phyloP scores from a whole-genome alignment of 2,329 filamentous ascomycete genomes.

The Ascochyta rabiei region DNA sequence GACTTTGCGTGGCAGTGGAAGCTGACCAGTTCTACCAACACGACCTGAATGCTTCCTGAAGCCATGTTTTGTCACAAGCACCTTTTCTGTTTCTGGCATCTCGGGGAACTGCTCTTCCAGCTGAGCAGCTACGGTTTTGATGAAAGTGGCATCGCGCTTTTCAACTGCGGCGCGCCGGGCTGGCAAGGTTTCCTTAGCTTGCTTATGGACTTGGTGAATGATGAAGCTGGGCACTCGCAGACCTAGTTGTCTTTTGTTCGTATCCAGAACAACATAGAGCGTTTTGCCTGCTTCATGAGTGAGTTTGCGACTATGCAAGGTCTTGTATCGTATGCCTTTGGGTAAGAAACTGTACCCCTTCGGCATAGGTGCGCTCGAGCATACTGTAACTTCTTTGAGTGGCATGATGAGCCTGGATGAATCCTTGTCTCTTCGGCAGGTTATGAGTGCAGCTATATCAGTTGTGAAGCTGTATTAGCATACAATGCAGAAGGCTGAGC shows the following conservation, averaged over 20 bases:
- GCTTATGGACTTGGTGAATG: conserved; percentile 45
- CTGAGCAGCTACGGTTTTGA: conserved; percentile 34
- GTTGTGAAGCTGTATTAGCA: neutral
- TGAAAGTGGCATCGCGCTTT: conserved; percentile 30
- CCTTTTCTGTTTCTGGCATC: conserved; percentile 47
- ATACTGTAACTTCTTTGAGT: conserved; percentile 29
- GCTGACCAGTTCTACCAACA: conserved; percentile 54
- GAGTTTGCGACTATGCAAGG: conserved; percentile 40
- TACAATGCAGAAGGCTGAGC: neutral
- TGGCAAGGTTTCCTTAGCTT: conserved; percentile 49
- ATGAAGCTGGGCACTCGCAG: conserved; percentile 52
- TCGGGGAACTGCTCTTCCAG: conserved; percentile 50
- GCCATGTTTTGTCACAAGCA: conserved; percentile 49
- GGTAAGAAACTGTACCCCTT: conserved; percentile 43
- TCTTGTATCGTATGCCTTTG: conserved; percentile 44
- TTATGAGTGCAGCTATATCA: neutral
- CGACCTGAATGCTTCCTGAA: conserved; percentile 55
- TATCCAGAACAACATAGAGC: conserved; percentile 37
- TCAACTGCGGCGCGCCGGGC: conserved; percentile 50
- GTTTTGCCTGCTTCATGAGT: conserved; percentile 36
- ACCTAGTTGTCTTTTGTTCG: conserved; percentile 44
- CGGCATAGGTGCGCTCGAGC: conserved; percentile 28
- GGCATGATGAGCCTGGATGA: conserved; percentile 6
- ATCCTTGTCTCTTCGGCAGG: neutral
- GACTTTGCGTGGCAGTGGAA: conserved; percentile 50